Base-by-base conservation (phyloP, 2,329 filamentous ascomycete species). In the Aspergillus sclerotialis region DNA sequence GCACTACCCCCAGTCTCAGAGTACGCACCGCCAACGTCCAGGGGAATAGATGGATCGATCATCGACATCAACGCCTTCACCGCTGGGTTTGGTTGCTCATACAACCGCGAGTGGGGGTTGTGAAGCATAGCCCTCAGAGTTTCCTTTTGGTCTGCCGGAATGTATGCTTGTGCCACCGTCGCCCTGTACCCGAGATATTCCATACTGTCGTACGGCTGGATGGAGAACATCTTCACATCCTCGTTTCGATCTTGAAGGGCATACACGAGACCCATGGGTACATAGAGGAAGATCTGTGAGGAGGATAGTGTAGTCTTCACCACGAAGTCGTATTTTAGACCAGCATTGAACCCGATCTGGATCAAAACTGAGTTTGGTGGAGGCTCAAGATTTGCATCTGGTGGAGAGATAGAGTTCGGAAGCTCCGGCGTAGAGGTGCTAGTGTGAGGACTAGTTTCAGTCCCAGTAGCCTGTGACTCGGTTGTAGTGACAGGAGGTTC, bases 241-340 rank as follows among this genome's bases (percentile, higher is more conserved):
- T 69, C 49, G 38, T 43, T 27, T 26, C 52, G 41, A 35, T 56
- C 28, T 35, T 56, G 39, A 29, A 94, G 67, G 28, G 76, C 82
- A 44, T 81, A 75, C 2, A 75, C 67, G 32, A 94, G 70, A 44
- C 84, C 86, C 33, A 69, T 49, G 0, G 88, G 88, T 4, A 95
- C 68, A 45, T 77, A 84, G 34, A 76, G 65, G 67, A 95, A 94
- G 52, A 98, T 85, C 62, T 96, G 90, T 25, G 78, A 78, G 4
- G 86, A 83, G 12, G 88, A 84, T 44, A 81, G 72, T 10, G 78
- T 70, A 42, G 82, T 78, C 14, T 68, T 69, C 8, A 82, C 80
- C 17, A 96, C 84, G 55, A 93, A 94, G 7, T 75, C 67, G 60
- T 92, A 98, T 65, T 93, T 90, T 48, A 94, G 73, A 1, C 76